These are phyloP conservation scores for Mentha longifolia DNA, from an alignment of 257 asterid genomes.

Conservation along the genomic window DNA sequence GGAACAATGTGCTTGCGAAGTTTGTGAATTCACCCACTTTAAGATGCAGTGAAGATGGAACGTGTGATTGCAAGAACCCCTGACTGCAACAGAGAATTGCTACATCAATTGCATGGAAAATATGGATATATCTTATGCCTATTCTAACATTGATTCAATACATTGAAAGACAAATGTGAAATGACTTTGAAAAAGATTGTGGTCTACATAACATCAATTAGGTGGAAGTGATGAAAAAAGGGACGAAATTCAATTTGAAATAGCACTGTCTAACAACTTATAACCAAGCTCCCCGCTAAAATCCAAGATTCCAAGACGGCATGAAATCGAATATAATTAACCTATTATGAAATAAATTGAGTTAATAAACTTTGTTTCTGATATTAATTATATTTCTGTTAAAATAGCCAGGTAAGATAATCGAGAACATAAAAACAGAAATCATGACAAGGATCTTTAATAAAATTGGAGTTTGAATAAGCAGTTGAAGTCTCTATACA, in stretches of 20 bases:
- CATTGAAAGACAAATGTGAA: background rate
- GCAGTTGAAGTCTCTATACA: no score
- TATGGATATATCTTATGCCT: background rate
- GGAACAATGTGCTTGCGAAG: conserved; percentile 90
- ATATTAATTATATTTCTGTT: background rate
- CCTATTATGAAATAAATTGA: background rate
- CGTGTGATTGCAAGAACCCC: conserved; percentile 92
- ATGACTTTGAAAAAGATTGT: background rate
- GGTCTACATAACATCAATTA: background rate
- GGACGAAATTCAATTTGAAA: background rate
- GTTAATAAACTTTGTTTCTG: background rate
- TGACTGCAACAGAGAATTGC: conserved; percentile 46
- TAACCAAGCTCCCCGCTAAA: no score
- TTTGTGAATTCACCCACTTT: conserved; percentile 95
- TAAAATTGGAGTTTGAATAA: no score
- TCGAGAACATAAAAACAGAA: background rate
- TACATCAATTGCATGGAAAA: background rate
- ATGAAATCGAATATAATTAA: background rate
- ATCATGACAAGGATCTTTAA: no score
- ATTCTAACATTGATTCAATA: background rate
- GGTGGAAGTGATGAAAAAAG: background rate
- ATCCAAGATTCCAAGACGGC: background rate
- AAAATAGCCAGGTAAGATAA: background rate
- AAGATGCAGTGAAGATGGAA: conserved; percentile 95
- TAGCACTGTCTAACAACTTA: no score